phyloP scores from a whole-genome alignment of 2,329 filamentous ascomycete genomes.

The Penicillium sp. region DNA sequence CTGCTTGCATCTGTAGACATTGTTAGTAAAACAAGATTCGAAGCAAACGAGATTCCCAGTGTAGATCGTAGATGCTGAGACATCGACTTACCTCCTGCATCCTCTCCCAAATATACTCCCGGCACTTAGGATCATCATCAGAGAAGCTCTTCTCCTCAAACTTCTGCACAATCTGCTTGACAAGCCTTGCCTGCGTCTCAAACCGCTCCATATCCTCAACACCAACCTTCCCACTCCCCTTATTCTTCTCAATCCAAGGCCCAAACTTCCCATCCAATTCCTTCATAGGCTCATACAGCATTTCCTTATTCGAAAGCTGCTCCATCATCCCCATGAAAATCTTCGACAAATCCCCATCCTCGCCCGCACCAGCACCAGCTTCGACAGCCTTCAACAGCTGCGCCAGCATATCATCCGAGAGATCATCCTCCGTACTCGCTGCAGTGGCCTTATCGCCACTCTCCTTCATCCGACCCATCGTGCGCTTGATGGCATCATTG shows the following conservation, averaged over 20 bases:
- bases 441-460: constrained; percentile 83
- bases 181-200: constrained; percentile 72
- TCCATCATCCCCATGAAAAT: constrained; percentile 99
- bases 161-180: constrained; percentile 79
- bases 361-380: constrained; percentile 54
- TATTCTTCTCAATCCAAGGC: constrained; percentile 78
- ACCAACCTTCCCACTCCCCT: constrained; percentile 54
- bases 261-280: constrained; percentile 92
- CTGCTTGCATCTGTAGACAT: constrained; percentile 82
- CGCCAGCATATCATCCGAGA: constrained; percentile 77
- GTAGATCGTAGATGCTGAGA: neutral
- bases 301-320: constrained; percentile 96
- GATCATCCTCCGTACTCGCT: constrained; percentile 59
- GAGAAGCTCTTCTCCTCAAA: constrained; percentile 80
- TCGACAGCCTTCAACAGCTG: constrained; percentile 90
- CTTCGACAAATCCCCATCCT: constrained; percentile 85
- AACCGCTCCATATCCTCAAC: constrained; percentile 74
- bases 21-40: constrained; percentile 11
- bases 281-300: constrained; percentile 98
- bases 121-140: constrained; percentile 74
- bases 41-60: neutral
- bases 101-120: constrained; percentile 90
- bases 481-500: constrained; percentile 86
- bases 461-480: constrained; percentile 93
- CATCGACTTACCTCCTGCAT: constrained; percentile 86